phyloP scores from a whole-genome alignment of 345 rosid genomes.

The Viola odorata region DNA sequence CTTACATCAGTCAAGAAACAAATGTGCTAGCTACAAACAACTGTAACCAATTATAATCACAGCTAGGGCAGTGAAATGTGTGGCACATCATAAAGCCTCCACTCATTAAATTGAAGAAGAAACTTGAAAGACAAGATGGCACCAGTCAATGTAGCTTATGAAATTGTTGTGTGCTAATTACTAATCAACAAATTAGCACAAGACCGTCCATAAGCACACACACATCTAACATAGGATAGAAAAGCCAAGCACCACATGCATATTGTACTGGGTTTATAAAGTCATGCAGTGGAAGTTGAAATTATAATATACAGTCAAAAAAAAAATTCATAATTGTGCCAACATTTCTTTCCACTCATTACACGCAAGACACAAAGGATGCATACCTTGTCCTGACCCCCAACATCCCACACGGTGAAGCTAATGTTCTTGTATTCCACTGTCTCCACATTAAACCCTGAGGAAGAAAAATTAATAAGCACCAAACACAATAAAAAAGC shows the following conservation, averaged over 20 bases:
- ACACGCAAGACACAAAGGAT: neutral
- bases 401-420: slow-evolving; percentile 24
- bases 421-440: slow-evolving; percentile 24
- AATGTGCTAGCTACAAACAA: no score
- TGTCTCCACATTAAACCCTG: slow-evolving; percentile 22
- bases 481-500: neutral
- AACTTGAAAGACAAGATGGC: neutral
- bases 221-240: neutral
- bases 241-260: neutral
- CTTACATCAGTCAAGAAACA: no score
- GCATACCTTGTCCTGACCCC: slow-evolving; percentile 23
- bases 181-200: neutral
- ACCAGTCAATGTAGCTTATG: slow-evolving; percentile 9
- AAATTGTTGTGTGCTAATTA: slow-evolving; percentile 6
- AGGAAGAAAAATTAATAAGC: neutral
- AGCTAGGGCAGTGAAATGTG: neutral
- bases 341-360: no score
- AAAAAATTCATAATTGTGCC: no score
- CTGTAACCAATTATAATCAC: neutral
- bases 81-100: neutral
- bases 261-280: neutral
- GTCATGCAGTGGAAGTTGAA: neutral
- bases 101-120: slow-evolving; percentile 1
- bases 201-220: slow-evolving; percentile 11
- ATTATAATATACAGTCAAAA: neutral